These are phyloP conservation scores for Colletotrichum simmondsii DNA, from an alignment of 2,329 filamentous ascomycete species.

Conservation along the genomic window DNA sequence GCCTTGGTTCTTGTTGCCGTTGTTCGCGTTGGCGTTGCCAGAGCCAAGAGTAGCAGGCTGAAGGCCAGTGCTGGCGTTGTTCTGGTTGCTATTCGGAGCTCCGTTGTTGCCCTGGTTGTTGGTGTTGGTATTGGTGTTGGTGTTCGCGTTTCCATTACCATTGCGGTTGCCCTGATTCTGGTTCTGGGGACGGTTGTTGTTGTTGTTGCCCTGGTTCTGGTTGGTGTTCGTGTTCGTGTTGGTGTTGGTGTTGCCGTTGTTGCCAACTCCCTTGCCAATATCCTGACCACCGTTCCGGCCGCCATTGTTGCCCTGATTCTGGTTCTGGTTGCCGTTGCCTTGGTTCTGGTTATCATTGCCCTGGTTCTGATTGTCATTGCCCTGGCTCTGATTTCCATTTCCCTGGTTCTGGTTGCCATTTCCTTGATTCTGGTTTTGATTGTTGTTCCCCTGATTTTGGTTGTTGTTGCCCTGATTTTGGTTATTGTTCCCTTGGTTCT, in stretches of 20 bases:
- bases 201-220: not conserved
- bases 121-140: not conserved
- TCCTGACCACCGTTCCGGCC: not conserved
- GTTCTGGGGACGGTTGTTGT: not conserved
- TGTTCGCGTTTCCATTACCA: not conserved
- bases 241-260: not conserved
- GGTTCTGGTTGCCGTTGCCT: not conserved
- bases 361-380: not conserved
- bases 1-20: not conserved
- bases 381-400: not conserved
- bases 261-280: not conserved
- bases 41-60: constrained; percentile 8
- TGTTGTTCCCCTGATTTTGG: not conserved
- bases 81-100: not conserved
- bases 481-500: not conserved
- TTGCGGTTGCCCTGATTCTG: not conserved
- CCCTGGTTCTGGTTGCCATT: not conserved
- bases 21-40: not conserved
- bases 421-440: not conserved
- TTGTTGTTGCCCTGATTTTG: not conserved
- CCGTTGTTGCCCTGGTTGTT: not conserved
- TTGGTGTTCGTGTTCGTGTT: constrained; percentile 1
- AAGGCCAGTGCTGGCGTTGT: not conserved
- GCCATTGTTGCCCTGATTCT: not conserved
- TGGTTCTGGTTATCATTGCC: not conserved